phyloP scores from a whole-genome alignment of 805 yeast genomes.

The Isabelozyma rhagii region DNA sequence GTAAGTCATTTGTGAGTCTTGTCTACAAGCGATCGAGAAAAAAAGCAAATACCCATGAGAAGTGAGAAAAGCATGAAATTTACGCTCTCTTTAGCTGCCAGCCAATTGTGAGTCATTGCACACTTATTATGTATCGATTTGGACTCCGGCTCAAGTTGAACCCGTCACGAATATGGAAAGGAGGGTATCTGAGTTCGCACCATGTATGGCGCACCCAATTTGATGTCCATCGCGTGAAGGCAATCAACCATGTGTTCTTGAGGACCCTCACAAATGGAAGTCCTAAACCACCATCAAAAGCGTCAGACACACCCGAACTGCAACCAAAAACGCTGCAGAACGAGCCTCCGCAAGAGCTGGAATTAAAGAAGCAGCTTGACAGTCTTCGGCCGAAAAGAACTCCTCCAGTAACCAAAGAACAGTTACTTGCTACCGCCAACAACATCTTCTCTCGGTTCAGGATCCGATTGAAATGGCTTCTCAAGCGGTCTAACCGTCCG shows the following conservation, averaged over 20 bases:
- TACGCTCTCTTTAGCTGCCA: no score
- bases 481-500: conserved; percentile 75
- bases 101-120: no score
- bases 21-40: no score
- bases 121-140: neutral
- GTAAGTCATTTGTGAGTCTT: no score
- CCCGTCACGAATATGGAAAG: neutral
- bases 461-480: conserved; percentile 61
- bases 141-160: neutral
- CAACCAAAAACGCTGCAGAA: neutral
- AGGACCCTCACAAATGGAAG: no score
- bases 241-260: no score
- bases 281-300: no score
- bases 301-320: neutral
- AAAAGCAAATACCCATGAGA: no score
- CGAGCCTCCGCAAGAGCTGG: neutral
- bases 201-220: no score
- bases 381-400: neutral
- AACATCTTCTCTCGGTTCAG: conserved; percentile 25
- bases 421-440: conserved; percentile 23
- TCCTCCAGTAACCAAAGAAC: conserved; percentile 17
- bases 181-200: no score
- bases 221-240: no score
- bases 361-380: neutral
- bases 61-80: no score